A percentile compares a stretch with the other conserved stretches of the same genome.
Conservation (phyloP, 2,329 filamentous ascomycete genomes). For the Pseudogymnoascus sp. region DNA sequence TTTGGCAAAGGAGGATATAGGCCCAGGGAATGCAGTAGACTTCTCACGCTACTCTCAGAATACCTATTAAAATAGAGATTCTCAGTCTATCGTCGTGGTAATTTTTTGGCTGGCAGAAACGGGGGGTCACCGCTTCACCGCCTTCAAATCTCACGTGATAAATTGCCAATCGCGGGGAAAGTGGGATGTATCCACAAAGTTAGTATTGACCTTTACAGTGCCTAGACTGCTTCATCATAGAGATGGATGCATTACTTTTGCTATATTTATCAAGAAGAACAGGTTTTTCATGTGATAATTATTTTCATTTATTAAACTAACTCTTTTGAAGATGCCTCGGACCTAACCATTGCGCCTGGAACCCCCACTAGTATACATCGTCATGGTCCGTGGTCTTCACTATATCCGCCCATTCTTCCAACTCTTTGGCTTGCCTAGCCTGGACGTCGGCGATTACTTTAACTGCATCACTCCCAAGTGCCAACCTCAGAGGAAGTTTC, state of each 20-base stretch:
- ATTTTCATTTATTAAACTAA: background rate
- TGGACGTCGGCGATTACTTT: conserved; percentile 24
- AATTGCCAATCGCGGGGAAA: background rate
- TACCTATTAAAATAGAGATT: background rate
- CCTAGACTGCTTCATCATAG: background rate
- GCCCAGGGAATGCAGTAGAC: background rate
- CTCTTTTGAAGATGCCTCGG: background rate
- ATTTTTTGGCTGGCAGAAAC: conserved; percentile 4
- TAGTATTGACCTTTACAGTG: background rate
- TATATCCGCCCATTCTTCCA: conserved; percentile 18
- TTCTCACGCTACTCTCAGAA: background rate
- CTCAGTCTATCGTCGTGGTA: background rate
- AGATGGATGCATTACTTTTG: background rate
- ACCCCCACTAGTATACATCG: background rate
- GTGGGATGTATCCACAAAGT: background rate
- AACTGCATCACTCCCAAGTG: conserved; percentile 31
- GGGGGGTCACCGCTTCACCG: conserved; percentile 6
- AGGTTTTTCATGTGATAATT: background rate
- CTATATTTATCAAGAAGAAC: background rate
- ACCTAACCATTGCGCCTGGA: background rate
- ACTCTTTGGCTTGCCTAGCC: conserved; percentile 14
- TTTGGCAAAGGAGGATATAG: background rate
- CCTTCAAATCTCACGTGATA: background rate
- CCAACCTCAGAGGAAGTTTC: conserved; percentile 26
- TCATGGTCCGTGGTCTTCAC: conserved; percentile 17